phyloP scores from a whole-genome alignment of 2,329 filamentous ascomycete genomes.

The Trichoderma oligosporum region DNA sequence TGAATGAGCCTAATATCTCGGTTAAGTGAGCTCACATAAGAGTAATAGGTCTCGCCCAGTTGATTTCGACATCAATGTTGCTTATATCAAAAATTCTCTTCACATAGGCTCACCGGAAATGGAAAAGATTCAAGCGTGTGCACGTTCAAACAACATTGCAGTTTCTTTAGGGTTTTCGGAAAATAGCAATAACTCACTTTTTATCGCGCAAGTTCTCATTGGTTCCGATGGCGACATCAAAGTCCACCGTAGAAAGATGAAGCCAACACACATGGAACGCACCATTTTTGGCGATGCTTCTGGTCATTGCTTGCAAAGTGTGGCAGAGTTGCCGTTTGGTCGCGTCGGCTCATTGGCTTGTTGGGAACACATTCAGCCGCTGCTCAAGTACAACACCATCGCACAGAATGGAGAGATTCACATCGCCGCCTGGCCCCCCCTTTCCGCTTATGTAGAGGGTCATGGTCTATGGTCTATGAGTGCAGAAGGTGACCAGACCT shows the following conservation, averaged over 20 bases:
- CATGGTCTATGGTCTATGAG: not conserved
- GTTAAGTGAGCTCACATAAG: too few species aligned
- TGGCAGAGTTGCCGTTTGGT: conserved; percentile 3
- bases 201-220: not conserved
- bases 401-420: conserved; percentile 5
- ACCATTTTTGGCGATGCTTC: conserved; percentile 4
- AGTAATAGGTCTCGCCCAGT: not conserved
- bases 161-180: conserved; percentile 5
- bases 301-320: not conserved
- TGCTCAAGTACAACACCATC: conserved; percentile 4
- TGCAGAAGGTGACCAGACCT: not conserved
- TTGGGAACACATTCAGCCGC: conserved; percentile 8
- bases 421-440: not conserved
- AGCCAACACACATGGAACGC: conserved; percentile 12
- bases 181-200: conserved; percentile 8
- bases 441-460: not conserved
- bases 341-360: conserved; percentile 1
- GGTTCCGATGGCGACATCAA: conserved; percentile 8
- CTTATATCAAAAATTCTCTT: conserved; percentile 13
- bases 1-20: too few species aligned
- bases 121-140: conserved; percentile 3
- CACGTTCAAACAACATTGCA: not conserved
- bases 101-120: conserved; percentile 2
- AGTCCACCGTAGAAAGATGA: conserved; percentile 10
- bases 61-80: conserved; percentile 4